Evolutionary conservation across 1,284 basidiomycete species (phyloP).

Genomic region (Pulveroboletus sp.): DNA sequence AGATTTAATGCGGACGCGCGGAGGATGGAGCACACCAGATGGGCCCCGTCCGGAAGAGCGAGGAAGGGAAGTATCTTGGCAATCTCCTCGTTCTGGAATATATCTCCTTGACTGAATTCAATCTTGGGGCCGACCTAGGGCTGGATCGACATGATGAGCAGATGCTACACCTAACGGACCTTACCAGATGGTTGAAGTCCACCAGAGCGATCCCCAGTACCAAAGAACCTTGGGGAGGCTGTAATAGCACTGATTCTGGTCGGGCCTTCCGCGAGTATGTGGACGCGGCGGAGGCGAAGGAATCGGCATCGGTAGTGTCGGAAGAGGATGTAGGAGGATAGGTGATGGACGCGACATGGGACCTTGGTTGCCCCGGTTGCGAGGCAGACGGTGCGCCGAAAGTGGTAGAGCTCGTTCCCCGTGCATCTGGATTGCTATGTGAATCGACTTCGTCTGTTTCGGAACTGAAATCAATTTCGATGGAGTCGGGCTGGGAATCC

Average conservation of each 20-base stretch:
- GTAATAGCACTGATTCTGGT: slow-evolving; percentile 69
- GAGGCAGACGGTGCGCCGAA: slow-evolving; percentile 46
- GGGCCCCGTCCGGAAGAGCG: slow-evolving; percentile 96
- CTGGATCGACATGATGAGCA: slow-evolving; percentile 14
- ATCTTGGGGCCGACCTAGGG: slow-evolving; percentile 84
- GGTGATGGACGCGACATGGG: slow-evolving; percentile 34
- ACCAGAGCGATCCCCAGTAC: slow-evolving; percentile 83
- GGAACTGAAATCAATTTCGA: slow-evolving; percentile 51
- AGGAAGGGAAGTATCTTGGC: slow-evolving; percentile 88
- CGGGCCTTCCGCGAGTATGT: slow-evolving; percentile 68
- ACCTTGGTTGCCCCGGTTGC: slow-evolving; percentile 36
- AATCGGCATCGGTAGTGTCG: slow-evolving; percentile 49
- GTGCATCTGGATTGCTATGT: slow-evolving; percentile 30
- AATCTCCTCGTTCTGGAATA: slow-evolving; percentile 81
- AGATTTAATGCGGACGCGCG: slow-evolving; percentile 7
- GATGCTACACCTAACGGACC: slow-evolving; percentile 19
- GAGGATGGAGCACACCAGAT: slow-evolving; percentile 58
- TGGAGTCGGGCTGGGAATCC: slow-evolving; percentile 43
- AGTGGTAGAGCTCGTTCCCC: slow-evolving; percentile 45
- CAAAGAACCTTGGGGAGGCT: slow-evolving; percentile 54
- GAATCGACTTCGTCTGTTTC: slow-evolving; percentile 48
- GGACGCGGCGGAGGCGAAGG: slow-evolving; percentile 60
- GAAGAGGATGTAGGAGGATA: slow-evolving; percentile 56
- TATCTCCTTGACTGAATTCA: slow-evolving; percentile 70
- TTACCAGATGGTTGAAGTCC: slow-evolving; percentile 87